These are phyloP conservation scores for Isabelozyma gotoi DNA, from an alignment of 805 yeast species.

Conservation along the genomic window DNA sequence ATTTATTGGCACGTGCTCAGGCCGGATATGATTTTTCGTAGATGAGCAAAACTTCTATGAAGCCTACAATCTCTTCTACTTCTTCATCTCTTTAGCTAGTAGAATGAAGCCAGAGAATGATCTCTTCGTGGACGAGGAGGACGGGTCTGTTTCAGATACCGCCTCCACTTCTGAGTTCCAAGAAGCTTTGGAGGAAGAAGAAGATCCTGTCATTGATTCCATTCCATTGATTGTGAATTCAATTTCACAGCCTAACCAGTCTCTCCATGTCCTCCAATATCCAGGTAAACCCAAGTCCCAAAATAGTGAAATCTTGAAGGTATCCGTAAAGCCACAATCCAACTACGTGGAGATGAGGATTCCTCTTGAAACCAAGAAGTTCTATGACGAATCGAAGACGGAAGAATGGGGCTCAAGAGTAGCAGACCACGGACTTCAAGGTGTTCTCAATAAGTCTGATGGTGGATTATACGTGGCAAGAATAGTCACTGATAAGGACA, in stretches of 20 bases:
- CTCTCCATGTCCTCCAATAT: slow-evolving; percentile 40
- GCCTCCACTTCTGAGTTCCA: slow-evolving; percentile 10
- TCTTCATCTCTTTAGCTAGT: no score
- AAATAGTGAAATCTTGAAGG: slow-evolving; percentile 21
- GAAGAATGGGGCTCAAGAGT: slow-evolving; percentile 63
- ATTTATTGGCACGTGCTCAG: no score
- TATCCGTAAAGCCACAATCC: slow-evolving; percentile 60
- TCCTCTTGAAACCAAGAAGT: slow-evolving; percentile 67
- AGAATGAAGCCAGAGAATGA: slow-evolving; percentile 3
- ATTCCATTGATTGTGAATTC: slow-evolving; percentile 34
- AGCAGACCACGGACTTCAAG: slow-evolving; percentile 62
- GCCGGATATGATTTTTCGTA: no score
- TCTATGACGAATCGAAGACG: slow-evolving; percentile 64
- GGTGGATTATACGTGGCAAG: slow-evolving; percentile 45
- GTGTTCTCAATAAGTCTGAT: slow-evolving; percentile 58
- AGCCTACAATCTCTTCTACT: no score
- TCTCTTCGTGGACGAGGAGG: slow-evolving; percentile 25
- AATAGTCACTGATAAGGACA: slow-evolving; percentile 19
- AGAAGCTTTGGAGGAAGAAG: slow-evolving; percentile 15
- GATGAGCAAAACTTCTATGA: no score
- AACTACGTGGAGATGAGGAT: slow-evolving; percentile 71
- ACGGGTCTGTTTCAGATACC: slow-evolving; percentile 11
- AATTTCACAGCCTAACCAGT: slow-evolving; percentile 20
- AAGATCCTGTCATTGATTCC: slow-evolving; percentile 40
- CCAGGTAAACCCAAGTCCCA: slow-evolving; percentile 55